Percentiles rank a stretch among this genome's conserved stretches.
phyloP scores from a whole-genome alignment of 768 basidiomycete genomes.

The Sistotremastrum niveocremeum region DNA sequence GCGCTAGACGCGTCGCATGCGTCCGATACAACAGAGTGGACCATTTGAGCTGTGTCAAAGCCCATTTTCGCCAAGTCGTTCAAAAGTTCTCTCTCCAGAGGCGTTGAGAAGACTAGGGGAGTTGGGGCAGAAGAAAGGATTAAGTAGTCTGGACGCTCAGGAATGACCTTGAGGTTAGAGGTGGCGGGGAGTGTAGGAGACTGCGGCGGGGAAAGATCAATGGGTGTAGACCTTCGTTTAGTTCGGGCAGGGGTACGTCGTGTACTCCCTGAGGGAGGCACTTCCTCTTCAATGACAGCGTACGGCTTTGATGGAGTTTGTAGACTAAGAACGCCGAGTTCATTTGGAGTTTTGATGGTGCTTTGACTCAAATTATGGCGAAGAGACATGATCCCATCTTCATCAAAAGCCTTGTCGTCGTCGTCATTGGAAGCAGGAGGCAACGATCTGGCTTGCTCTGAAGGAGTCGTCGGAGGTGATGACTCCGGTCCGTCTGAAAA shows the following conservation, averaged over 20 bases:
- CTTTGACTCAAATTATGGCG: constrained; percentile 4
- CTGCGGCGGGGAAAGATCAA: constrained; percentile 55
- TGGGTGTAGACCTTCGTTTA: constrained; percentile 90
- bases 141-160: constrained; percentile 42
- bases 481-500: constrained; percentile 1
- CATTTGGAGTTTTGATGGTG: constrained; percentile 1
- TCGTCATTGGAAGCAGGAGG: no score
- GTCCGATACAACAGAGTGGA: constrained; percentile 83
- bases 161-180: constrained; percentile 20
- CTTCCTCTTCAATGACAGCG: constrained; percentile 16
- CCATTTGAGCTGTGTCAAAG: constrained; percentile 87
- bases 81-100: constrained; percentile 67
- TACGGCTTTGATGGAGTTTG: constrained; percentile 8
- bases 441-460: no score
- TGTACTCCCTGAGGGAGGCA: constrained; percentile 44
- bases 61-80: constrained; percentile 64
- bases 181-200: constrained; percentile 30
- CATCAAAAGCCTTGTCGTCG: constrained; percentile 13
- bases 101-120: constrained; percentile 78
- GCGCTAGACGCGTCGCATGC: constrained; percentile 89
- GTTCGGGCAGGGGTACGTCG: constrained; percentile 87
- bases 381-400: constrained; percentile 5
- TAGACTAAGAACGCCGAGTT: constrained; percentile 1
- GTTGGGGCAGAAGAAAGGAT: constrained; percentile 49
- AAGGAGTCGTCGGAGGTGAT: constrained; percentile 16